Evolutionary conservation across 1,284 basidiomycete species (phyloP), one percentile per base, ranked within the genome.

Genomic region (Kalmanozyma brasiliensis): DNA sequence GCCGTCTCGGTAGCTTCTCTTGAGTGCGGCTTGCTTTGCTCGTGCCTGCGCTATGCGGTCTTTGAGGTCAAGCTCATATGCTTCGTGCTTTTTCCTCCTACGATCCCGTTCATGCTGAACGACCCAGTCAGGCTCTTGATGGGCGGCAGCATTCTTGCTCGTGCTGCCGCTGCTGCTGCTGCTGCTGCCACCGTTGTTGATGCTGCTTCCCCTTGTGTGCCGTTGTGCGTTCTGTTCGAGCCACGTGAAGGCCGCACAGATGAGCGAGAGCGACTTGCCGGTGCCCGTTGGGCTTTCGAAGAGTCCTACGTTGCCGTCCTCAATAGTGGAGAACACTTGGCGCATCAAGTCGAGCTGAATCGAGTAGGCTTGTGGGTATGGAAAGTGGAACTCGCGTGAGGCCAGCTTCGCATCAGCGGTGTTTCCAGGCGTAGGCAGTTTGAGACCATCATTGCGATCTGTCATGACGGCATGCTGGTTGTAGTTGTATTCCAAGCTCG

Each of bases 281-380:
- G 84, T 85, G 8, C 84, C 85, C 3, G 85, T 85, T 2, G 85
- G 85, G 44, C 82, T 84, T 60, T 85, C 85, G 42, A 85, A 82
- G 41, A 98, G 90, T 2, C 92, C 88, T 9, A 96, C 82, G 87
- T 90, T 82, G 76, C 86, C 45, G 5, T 82, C 70, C 79, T 97
- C 93, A 47, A 97, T 91, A 0, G 90, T 87, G 2, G 86, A 76
- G 80, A 95, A 98, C 4, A 98, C 84, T 60, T 92, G 90, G 13
- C 85, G 87, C 94, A 98, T 98, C 32, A 98, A 87, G 35, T 92
- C 88, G 1, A 88, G 84, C 82, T 98, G 95, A 65, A 96, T 96
- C 16, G 85, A 82, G 83, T 98, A 98, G 0, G 94, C 94, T 42
- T 65, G 20, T 1, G 75, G 60, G 41, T 75, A 80, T 2, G 79